A percentile compares a stretch with the other conserved stretches of the same genome.
These are phyloP conservation scores for Lentinula sp. DNA, from an alignment of 768 basidiomycete species.

Conservation along the genomic window DNA sequence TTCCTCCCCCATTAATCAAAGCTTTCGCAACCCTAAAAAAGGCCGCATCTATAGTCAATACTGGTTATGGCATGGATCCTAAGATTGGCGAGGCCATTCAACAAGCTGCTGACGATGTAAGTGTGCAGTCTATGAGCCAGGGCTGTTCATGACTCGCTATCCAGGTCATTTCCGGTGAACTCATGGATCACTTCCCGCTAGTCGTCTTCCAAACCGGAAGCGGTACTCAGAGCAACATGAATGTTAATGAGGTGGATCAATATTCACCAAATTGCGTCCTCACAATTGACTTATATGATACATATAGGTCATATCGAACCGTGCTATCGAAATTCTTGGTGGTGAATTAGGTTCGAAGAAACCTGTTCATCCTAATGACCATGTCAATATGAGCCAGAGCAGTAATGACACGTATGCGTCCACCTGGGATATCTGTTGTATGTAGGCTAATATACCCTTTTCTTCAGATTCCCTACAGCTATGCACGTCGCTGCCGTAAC, in stretches of 20 bases:
- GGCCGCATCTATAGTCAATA: slow-evolving; percentile 89
- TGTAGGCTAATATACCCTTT: background rate
- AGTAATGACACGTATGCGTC: slow-evolving; percentile 90
- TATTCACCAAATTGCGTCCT: background rate
- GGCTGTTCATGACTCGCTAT: slow-evolving; percentile 4
- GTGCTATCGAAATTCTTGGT: slow-evolving; percentile 94
- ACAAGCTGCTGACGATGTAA: slow-evolving; percentile 88
- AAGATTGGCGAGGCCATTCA: slow-evolving; percentile 87
- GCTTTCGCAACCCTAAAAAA: slow-evolving; percentile 98
- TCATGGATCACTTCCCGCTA: slow-evolving; percentile 93
- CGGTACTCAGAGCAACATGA: slow-evolving; percentile 99
- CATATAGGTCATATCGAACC: slow-evolving; percentile 88
- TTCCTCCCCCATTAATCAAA: slow-evolving; percentile 94
- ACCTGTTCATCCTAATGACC: slow-evolving; percentile 98
- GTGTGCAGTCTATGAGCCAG: slow-evolving; percentile 12
- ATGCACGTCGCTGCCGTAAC: slow-evolving; percentile 98
- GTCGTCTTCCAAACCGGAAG: slow-evolving; percentile 99
- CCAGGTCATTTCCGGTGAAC: slow-evolving; percentile 95
- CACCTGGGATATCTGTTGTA: background rate
- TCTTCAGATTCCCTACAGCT: slow-evolving; percentile 86
- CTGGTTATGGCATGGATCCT: slow-evolving; percentile 83
- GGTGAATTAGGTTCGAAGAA: slow-evolving; percentile 94
- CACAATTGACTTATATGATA: background rate
- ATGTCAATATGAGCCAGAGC: slow-evolving; percentile 98
- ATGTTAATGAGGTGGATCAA: slow-evolving; percentile 79